Conservation (phyloP, 495 filamentous ascomycete genomes). For the Aspergillus haitiensis region DNA sequence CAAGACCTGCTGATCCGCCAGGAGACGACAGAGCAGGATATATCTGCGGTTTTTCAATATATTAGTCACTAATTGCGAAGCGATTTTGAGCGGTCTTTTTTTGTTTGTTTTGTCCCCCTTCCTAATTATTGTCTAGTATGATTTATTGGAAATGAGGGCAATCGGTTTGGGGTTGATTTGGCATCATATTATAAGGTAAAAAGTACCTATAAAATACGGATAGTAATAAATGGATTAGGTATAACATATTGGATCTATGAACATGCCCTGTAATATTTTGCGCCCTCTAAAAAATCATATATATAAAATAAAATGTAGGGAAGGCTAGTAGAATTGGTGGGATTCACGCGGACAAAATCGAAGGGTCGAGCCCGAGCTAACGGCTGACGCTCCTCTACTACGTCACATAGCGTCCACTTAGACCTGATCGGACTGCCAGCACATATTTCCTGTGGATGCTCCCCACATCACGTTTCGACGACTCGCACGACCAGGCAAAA, state of each 20-base stretch:
- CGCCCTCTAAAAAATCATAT: too few species aligned
- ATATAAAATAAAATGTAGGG: too few species aligned
- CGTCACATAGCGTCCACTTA: constrained; percentile 39
- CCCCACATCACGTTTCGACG: constrained; percentile 23
- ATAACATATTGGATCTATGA: constrained; percentile 12
- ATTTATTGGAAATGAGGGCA: constrained; percentile 2
- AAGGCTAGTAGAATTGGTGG: background rate
- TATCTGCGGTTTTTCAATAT: constrained; percentile 97
- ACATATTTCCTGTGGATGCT: constrained; percentile 29
- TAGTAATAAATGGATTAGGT: background rate
- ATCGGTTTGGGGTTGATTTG: too few species aligned
- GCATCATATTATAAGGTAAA: too few species aligned
- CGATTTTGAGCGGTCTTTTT: background rate
- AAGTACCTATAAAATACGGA: too few species aligned
- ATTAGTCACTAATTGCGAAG: constrained; percentile 79
- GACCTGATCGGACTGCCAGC: constrained; percentile 42
- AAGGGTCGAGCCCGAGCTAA: constrained; percentile 10
- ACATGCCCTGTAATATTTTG: too few species aligned
- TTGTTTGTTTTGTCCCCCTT: constrained; percentile 1
- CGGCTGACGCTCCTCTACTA: constrained; percentile 31
- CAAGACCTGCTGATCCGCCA: constrained; percentile 91
- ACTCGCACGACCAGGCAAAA: constrained; percentile 8
- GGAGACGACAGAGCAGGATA: constrained; percentile 73
- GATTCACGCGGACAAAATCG: background rate
- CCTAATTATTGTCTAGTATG: background rate